Evolutionary conservation across 495 filamentous ascomycete genomes (phyloP).

Genomic region (Xylaria intraflava): DNA sequence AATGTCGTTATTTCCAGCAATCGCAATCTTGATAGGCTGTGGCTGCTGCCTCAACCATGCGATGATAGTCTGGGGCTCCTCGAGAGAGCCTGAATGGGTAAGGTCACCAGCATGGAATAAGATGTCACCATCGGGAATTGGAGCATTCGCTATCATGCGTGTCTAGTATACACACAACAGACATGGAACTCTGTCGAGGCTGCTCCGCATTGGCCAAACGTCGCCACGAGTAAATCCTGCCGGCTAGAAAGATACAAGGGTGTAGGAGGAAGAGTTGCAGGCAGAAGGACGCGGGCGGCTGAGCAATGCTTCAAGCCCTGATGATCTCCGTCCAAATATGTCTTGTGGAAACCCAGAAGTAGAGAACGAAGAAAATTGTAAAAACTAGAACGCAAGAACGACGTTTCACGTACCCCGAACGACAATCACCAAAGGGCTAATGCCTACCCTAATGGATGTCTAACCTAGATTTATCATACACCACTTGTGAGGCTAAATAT

Average conservation of each 20-base stretch:
- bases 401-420: no score
- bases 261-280: conserved; percentile 6
- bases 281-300: conserved; percentile 7
- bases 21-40: conserved; percentile 63
- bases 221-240: conserved; percentile 4
- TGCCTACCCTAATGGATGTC: no score
- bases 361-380: no score
- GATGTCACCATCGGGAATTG: conserved; percentile 75
- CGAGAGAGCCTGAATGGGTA: conserved; percentile 64
- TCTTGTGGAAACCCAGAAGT: not conserved
- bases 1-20: conserved; percentile 56
- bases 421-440: no score
- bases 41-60: conserved; percentile 63
- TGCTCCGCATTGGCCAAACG: conserved; percentile 46
- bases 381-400: no score
- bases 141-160: conserved; percentile 61
- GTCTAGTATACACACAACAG: conserved; percentile 74
- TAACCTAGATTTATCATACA: no score
- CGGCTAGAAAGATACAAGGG: conserved; percentile 1
- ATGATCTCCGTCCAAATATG: not conserved
- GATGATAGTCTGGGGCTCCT: conserved; percentile 59
- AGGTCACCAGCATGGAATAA: conserved; percentile 86
- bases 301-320: conserved; percentile 4
- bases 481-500: no score
- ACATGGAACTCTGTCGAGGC: conserved; percentile 55